Base-by-base conservation (phyloP, 176 grass and related monocot species). In the Bolboschoenus planiculmis region DNA sequence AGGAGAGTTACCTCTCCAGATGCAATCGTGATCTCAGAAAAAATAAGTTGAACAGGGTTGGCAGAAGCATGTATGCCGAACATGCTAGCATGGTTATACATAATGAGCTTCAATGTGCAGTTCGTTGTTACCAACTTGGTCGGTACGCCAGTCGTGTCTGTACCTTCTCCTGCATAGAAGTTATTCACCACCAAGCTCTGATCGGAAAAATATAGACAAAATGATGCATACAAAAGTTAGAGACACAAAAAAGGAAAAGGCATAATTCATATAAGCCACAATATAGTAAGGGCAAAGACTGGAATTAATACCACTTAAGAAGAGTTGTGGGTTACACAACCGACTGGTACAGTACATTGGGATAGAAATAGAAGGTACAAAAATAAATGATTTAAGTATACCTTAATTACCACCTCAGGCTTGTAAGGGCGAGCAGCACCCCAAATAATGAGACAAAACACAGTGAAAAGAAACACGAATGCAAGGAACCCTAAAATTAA, bases 51-150 rank as follows among this genome's bases (percentile, higher is more conserved):
- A 71, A 91, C 82, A 5, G 90, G 87, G 36, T 70, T 83, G 10
- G 90, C 89, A 27, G 90, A 91, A 2, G 94, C 95, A 82, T 95
- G 87, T 59, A 98, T 98, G 74, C 92, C 95, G 46, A 88, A 93
- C 95, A 90, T 90, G 1, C 84, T 84, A 10, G 95, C 93, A 29
- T 92, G 91, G 68, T 98, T 98, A 56, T 87, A 79, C 13, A 98
- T 89, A 48, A 75, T 75, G 15, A 98, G 85, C 82, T 78, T 68
- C 60, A 98, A 78, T 0, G 95, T 88, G 81, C 92, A 88, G 50
- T 98, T 98, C 40, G 87, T 44, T 0, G 95, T 98, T 4, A 95
- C 84, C 66, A 98, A 62, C 80, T 90, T 90, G 44, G 95, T 98
- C 10, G 92, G 92, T 63, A 95, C 95, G 0, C 95, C 92, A 43